These are phyloP conservation scores for Coemansia sp. DNA, from an alignment of 192 early-diverging fungal genomes.

Conservation along the genomic window DNA sequence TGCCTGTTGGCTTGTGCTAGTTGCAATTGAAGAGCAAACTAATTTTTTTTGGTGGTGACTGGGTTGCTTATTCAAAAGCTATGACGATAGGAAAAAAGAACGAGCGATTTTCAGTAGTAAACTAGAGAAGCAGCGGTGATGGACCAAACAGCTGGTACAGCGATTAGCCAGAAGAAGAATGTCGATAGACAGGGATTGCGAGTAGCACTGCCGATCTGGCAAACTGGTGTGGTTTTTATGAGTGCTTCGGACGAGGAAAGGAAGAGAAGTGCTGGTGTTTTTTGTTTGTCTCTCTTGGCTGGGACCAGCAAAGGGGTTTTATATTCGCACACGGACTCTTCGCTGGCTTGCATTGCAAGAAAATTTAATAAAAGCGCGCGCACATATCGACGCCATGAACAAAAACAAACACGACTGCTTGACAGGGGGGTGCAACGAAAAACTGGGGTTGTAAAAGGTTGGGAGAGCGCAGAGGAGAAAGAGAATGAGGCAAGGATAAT, in stretches of 20 bases:
- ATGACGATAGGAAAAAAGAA: background rate
- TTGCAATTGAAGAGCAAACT: background rate
- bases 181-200: background rate
- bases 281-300: background rate
- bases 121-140: background rate
- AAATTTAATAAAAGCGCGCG: constrained; percentile 26
- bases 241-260: background rate
- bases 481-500: constrained; percentile 29
- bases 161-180: background rate
- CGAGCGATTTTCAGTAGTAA: background rate
- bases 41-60: background rate
- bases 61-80: background rate
- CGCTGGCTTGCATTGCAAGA: constrained; percentile 7
- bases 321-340: constrained; percentile 5
- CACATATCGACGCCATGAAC: constrained; percentile 10
- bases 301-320: background rate
- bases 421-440: constrained; percentile 4
- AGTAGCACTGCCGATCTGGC: constrained; percentile 1
- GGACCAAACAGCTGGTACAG: constrained; percentile 1
- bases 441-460: background rate
- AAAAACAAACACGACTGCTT: background rate
- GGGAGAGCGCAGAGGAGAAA: constrained; percentile 4
- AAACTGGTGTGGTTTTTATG: constrained; percentile 1
- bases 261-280: constrained; percentile 1
- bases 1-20: background rate